phyloP scores from a whole-genome alignment of 306 rosid species.

The Amphicarpaea edgeworthii region DNA sequence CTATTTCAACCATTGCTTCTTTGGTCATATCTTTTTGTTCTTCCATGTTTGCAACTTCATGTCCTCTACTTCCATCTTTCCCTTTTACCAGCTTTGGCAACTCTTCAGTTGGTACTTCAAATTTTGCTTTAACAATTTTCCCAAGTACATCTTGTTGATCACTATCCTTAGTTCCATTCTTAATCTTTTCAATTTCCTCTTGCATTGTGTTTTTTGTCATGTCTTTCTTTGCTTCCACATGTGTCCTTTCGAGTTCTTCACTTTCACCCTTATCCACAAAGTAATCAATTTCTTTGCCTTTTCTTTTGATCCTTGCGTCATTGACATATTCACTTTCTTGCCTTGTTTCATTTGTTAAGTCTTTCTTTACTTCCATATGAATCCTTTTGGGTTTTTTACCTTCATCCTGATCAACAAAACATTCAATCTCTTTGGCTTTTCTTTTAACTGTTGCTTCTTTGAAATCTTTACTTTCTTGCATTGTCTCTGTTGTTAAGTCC shows the following conservation, averaged over 20 bases:
- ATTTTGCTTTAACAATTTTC: not conserved
- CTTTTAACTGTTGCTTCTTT: constrained; percentile 7
- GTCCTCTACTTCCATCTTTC: not conserved
- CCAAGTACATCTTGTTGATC: constrained; percentile 8
- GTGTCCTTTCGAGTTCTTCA: constrained; percentile 4
- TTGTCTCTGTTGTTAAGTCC: not conserved
- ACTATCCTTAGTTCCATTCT: not conserved
- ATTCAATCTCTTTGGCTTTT: not conserved
- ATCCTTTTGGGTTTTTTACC: constrained; percentile 1
- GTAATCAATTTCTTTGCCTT: not conserved
- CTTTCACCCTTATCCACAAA: constrained; percentile 2
- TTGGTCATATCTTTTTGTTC: constrained; percentile 6
- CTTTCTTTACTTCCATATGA: not conserved
- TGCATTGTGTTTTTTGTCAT: not conserved
- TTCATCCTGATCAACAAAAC: not conserved
- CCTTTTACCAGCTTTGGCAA: not conserved
- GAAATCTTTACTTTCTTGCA: not conserved
- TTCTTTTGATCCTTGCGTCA: constrained; percentile 6
- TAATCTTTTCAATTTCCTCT: constrained; percentile 12
- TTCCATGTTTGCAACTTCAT: constrained; percentile 10
- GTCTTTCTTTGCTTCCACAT: constrained; percentile 7
- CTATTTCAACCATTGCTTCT: constrained; percentile 25
- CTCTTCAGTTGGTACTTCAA: constrained; percentile 29
- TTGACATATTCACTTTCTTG: not conserved
- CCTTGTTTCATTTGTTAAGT: not conserved